Evolutionary conservation across 345 rosid genomes (phyloP).

Genomic region (Aquilaria sinensis): DNA sequence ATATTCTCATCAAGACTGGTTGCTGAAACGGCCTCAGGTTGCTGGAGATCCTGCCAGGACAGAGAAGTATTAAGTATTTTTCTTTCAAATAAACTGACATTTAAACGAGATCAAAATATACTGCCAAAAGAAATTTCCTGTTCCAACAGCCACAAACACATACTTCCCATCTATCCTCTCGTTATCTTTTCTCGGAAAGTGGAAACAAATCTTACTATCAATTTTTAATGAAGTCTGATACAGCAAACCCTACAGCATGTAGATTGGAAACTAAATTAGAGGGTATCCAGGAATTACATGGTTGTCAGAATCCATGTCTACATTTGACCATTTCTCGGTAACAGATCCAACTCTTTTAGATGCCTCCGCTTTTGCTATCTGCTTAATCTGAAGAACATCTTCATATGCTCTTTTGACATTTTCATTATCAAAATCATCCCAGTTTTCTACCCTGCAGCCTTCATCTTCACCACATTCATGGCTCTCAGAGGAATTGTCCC

Average conservation of each 20-base stretch:
- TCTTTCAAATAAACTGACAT: too few species aligned
- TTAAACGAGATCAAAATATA: too few species aligned
- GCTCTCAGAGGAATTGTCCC: conserved; percentile 13
- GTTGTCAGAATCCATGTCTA: conserved; percentile 31
- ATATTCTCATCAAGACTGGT: conserved; percentile 23
- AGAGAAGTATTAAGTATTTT: background rate
- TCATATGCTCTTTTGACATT: conserved; percentile 50
- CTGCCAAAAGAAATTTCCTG: too few species aligned
- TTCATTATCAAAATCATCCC: conserved; percentile 81
- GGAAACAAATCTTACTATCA: too few species aligned
- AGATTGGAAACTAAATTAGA: conserved; percentile 3
- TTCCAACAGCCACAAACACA: too few species aligned
- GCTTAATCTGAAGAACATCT: conserved; percentile 64
- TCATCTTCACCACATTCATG: conserved; percentile 27
- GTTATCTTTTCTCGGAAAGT: too few species aligned
- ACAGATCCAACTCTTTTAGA: conserved; percentile 37
- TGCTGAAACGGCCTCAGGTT: conserved; percentile 37
- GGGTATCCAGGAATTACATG: conserved; percentile 29
- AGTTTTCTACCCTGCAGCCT: conserved; percentile 39
- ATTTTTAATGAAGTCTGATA: too few species aligned
- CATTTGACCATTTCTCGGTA: conserved; percentile 45
- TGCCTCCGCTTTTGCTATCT: conserved; percentile 51
- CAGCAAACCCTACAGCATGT: background rate
- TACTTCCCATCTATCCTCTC: too few species aligned
- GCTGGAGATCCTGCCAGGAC: conserved; percentile 35